Percentiles rank a stretch among this genome's conserved stretches.
Conservation (phyloP, 164 flowering plant genomes). For the Vitis cinerea region DNA sequence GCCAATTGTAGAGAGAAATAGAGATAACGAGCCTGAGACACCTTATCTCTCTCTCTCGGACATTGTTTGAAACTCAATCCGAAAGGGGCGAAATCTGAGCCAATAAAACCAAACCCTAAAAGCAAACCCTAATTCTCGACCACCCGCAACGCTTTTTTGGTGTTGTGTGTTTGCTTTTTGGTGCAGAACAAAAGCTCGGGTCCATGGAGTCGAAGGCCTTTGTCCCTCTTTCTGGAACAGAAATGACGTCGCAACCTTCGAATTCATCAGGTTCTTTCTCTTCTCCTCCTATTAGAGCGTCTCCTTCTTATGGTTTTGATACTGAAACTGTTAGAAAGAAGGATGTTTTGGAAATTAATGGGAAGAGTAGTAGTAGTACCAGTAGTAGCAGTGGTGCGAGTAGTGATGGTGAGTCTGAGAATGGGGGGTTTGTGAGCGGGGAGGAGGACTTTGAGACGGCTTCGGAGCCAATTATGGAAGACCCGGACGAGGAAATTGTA, state of each 20-base stretch:
- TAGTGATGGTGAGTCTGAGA: constrained; percentile 27
- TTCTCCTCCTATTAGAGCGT: constrained; percentile 35
- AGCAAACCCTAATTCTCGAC: neutral
- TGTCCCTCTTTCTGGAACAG: constrained; percentile 3
- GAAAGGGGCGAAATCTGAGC: neutral
- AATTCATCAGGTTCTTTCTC: constrained; percentile 27
- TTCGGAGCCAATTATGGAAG: constrained; percentile 38
- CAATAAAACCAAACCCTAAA: constrained; percentile 1
- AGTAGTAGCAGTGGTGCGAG: constrained; percentile 13
- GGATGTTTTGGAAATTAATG: constrained; percentile 2
- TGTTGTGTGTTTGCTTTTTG: neutral
- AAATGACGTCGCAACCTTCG: constrained; percentile 1
- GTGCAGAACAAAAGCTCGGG: neutral
- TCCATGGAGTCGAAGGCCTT: constrained; percentile 24
- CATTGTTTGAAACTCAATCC: neutral
- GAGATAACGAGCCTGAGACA: neutral
- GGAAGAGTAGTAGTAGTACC: constrained; percentile 9
- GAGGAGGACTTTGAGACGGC: constrained; percentile 65
- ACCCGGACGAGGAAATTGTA: constrained; percentile 32
- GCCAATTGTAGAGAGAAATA: too few species aligned
- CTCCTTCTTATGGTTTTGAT: constrained; percentile 36
- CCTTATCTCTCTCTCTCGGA: constrained; percentile 12
- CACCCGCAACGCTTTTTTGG: neutral
- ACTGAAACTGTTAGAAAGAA: constrained; percentile 8
- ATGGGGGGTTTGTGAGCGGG: constrained; percentile 52